Evolutionary conservation across 2,329 filamentous ascomycete species (phyloP).

Genomic region (Colletotrichum truncatum): DNA sequence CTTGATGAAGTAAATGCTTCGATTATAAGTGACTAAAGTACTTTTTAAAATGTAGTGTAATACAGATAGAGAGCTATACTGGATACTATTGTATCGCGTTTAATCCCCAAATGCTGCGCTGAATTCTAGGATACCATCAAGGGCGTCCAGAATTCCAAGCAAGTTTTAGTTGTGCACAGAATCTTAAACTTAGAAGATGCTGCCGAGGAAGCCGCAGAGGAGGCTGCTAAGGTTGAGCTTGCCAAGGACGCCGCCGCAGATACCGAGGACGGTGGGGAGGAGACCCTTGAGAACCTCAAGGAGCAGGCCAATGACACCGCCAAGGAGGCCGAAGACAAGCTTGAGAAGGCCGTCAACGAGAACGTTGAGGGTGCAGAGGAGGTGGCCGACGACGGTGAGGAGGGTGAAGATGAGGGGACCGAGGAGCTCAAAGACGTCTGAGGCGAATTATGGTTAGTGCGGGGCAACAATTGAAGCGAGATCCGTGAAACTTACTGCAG

Average conservation of each 20-base stretch:
- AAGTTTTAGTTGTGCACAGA: neutral
- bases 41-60: too few relatives aligned
- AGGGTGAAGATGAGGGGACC: slow-evolving; percentile 22
- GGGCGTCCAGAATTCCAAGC: neutral
- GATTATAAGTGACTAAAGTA: too few relatives aligned
- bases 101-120: too few relatives aligned
- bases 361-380: slow-evolving; percentile 20
- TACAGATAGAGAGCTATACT: too few relatives aligned
- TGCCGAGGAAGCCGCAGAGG: slow-evolving; percentile 18
- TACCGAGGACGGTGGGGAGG: slow-evolving; percentile 17
- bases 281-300: slow-evolving; percentile 24
- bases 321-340: slow-evolving; percentile 7
- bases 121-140: too few relatives aligned
- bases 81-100: too few relatives aligned
- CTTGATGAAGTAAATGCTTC: too few relatives aligned
- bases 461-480: too few relatives aligned
- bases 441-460: too few relatives aligned
- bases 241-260: slow-evolving; percentile 9
- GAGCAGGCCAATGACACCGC: slow-evolving; percentile 12
- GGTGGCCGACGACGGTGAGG: slow-evolving; percentile 13
- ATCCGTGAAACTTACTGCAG: neutral
- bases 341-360: slow-evolving; percentile 18
- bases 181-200: neutral
- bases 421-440: slow-evolving; percentile 27
- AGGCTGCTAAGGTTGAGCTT: slow-evolving; percentile 13